Percentiles rank a stretch among this genome's conserved stretches.
These are phyloP conservation scores for Oryza longistaminata DNA, from an alignment of 176 grass and related monocot genomes.

Conservation along the genomic window DNA sequence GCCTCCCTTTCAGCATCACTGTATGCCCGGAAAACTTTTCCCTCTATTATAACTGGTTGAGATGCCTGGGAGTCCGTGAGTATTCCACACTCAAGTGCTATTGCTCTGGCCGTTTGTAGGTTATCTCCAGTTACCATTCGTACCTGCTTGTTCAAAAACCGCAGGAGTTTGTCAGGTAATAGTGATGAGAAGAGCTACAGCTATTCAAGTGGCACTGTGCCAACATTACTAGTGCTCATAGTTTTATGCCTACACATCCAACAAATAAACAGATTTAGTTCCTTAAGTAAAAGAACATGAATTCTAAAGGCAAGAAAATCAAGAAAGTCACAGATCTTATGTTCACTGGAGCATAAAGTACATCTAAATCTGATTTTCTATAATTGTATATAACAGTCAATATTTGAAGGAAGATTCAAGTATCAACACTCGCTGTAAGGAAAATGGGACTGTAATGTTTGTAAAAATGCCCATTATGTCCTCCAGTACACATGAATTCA, in stretches of 20 bases:
- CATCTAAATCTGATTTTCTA: conserved; percentile 13
- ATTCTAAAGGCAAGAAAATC: neutral
- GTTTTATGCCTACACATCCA: conserved; percentile 2
- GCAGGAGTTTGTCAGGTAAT: conserved; percentile 1
- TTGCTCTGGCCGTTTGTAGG: conserved; percentile 86
- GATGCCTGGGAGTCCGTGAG: conserved; percentile 41
- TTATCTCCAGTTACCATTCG: conserved; percentile 99
- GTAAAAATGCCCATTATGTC: neutral
- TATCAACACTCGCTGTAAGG: neutral
- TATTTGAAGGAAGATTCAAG: conserved; percentile 9
- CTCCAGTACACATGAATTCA: conserved; percentile 5
- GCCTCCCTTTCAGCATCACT: conserved; percentile 47
- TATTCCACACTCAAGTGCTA: conserved; percentile 97
- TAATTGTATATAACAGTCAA: neutral
- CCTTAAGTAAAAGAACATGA: conserved; percentile 20
- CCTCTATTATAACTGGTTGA: conserved; percentile 63
- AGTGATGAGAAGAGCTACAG: conserved; percentile 14
- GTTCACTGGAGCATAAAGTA: neutral
- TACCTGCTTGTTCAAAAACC: conserved; percentile 57
- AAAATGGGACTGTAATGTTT: conserved; percentile 36
- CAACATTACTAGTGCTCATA: neutral
- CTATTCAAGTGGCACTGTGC: neutral
- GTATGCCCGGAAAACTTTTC: conserved; percentile 71
- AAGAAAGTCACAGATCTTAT: neutral
- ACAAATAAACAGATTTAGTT: conserved; percentile 19